Evolutionary conservation across 768 basidiomycete genomes (phyloP).

Genomic region (Suillus decipiens): DNA sequence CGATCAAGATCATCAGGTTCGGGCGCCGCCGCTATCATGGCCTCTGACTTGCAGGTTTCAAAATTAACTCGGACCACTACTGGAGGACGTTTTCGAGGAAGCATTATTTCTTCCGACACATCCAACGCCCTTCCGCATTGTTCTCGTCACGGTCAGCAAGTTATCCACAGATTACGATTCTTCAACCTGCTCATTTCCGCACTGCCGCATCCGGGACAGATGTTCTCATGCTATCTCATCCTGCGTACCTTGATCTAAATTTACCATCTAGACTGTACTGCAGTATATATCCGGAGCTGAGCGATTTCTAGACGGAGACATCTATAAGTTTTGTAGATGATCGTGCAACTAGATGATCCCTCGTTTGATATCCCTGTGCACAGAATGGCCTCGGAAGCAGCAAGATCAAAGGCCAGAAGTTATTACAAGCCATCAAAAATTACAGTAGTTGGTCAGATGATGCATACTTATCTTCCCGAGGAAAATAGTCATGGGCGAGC

Average conservation of each 20-base stretch:
- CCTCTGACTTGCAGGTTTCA: conserved; percentile 13
- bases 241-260: conserved; percentile 19
- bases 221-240: conserved; percentile 13
- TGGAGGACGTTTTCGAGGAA: not conserved
- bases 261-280: conserved; percentile 20
- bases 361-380: conserved; percentile 28
- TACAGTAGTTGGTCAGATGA: conserved; percentile 30
- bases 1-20: conserved; percentile 14
- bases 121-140: not conserved
- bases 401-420: conserved; percentile 19
- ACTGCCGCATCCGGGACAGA: conserved; percentile 13
- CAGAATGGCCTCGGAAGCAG: conserved; percentile 21
- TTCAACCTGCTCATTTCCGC: conserved; percentile 27
- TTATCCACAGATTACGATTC: conserved; percentile 19
- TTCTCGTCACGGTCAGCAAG: not conserved
- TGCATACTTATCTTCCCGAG: conserved; percentile 17
- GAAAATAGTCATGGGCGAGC: not conserved
- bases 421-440: conserved; percentile 24
- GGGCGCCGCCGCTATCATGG: not conserved
- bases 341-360: conserved; percentile 22
- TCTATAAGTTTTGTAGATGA: conserved; percentile 19
- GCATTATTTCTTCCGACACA: not conserved
- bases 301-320: conserved; percentile 20
- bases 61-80: conserved; percentile 21
- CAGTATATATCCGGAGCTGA: conserved; percentile 15